Base-by-base conservation (phyloP, 495 filamentous ascomycete species). In the Penicillium malachiteum region DNA sequence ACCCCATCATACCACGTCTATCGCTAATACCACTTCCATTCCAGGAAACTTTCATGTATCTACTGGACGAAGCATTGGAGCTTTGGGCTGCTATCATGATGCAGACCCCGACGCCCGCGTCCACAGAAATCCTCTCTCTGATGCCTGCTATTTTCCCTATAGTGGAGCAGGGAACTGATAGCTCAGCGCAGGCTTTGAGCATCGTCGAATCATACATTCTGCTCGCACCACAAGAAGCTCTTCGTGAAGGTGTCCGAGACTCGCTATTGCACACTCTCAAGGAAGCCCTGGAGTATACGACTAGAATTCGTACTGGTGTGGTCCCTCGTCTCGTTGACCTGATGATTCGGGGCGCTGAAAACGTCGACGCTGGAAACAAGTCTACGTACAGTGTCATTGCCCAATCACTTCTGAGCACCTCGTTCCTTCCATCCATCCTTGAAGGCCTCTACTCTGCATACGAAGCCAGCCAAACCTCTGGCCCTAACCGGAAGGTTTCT, bases 61-160 rank as follows among this genome's bases (percentile, higher is more conserved):
- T 97, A 7, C 80, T 96, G 10, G 94, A 97, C 54, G 94, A 98
- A 62, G 89, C 91, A 0, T 76, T 98, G 11, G 91, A 96, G 32
- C 81, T 98, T 18, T 96, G 91, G 91, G 77, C 81, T 14, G 78
- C 86, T 1, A 81, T 96, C n/a, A 67, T 96, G 21, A 72, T 75
- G 46, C 86, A 94, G 58, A 90, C 87, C 16, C 79, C 81, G 5
- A 68, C 81, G 5, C 87, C 89, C 0, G 76, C 89, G 11, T 80
- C 84, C 3, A 73, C 79, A 1, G 86, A 86, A 4, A 76, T 96
- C 13, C 69, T 92, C 5, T 75, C 81, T 26, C 82, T 96, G 9
- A 79, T 85, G 3, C 82, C 84, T 3, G 72, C 81, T 52, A 80
- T 90, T 0, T 81, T 96, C 46, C 85, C 86, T 0, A 80, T 92